Conservation (phyloP, 2,329 filamentous ascomycete species). For the Cadophora sp. region DNA sequence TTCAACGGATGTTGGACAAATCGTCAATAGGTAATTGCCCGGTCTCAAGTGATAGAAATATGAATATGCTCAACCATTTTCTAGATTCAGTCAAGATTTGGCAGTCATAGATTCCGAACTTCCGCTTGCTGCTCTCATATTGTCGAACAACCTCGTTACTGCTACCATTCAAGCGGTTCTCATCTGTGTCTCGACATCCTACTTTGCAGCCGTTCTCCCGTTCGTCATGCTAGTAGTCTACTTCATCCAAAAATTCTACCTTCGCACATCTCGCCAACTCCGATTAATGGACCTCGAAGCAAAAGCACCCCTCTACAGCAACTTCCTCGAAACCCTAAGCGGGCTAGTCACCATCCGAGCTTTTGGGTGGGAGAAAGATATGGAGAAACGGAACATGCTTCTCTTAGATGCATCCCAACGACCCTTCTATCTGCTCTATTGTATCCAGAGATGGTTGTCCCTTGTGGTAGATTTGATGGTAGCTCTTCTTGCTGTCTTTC, state of each 20-base stretch:
- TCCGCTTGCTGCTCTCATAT: constrained; percentile 45
- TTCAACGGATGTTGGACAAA: constrained; percentile 50
- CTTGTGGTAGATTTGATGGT: constrained; percentile 48
- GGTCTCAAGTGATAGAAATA: neutral
- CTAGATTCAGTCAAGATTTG: constrained; percentile 53
- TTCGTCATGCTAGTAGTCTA: constrained; percentile 54
- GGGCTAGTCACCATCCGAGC: constrained; percentile 54
- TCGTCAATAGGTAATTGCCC: constrained; percentile 45
- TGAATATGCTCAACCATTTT: neutral
- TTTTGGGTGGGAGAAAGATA: constrained; percentile 50
- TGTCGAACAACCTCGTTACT: constrained; percentile 43
- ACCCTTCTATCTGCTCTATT: constrained; percentile 63
- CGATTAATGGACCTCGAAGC: constrained; percentile 54
- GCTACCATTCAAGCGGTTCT: constrained; percentile 44
- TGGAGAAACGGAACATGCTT: constrained; percentile 44
- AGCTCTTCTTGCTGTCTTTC: constrained; percentile 40
- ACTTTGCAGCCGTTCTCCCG: constrained; percentile 50
- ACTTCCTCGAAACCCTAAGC: constrained; percentile 53
- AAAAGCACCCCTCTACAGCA: constrained; percentile 51
- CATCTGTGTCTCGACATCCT: constrained; percentile 45
- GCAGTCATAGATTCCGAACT: constrained; percentile 41
- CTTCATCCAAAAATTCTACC: constrained; percentile 50
- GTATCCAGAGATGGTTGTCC: constrained; percentile 63
- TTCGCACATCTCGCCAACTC: constrained; percentile 56
- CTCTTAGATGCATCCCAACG: constrained; percentile 48